A percentile compares a stretch with the other conserved stretches of the same genome.
phyloP scores from a whole-genome alignment of 768 basidiomycete genomes.

The Boletus vermiculosoides region DNA sequence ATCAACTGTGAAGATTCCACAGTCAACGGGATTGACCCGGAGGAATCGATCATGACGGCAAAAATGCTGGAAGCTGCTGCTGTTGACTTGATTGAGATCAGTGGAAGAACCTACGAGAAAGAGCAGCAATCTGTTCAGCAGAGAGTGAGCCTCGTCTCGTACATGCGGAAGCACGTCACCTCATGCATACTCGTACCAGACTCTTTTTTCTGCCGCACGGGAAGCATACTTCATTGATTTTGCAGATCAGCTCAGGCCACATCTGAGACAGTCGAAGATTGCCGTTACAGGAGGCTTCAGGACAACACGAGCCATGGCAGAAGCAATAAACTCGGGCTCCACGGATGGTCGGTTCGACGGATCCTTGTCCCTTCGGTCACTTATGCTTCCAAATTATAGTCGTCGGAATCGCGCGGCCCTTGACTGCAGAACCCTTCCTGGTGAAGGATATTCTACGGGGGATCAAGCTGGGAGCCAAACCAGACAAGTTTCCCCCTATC shows the following conservation, averaged over 20 bases:
- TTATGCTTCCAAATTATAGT: constrained; percentile 16
- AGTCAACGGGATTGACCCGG: constrained; percentile 29
- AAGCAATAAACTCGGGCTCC: constrained; percentile 23
- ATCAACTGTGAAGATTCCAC: constrained; percentile 32
- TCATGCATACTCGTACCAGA: constrained; percentile 7
- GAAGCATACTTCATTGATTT: constrained; percentile 35
- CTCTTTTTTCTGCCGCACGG: constrained; percentile 8
- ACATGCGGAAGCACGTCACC: background rate
- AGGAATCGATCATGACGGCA: constrained; percentile 34
- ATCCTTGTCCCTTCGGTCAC: background rate
- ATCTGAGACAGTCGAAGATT: constrained; percentile 26
- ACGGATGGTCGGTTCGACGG: constrained; percentile 26
- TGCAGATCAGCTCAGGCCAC: constrained; percentile 27
- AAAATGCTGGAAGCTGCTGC: constrained; percentile 33
- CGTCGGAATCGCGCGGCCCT: constrained; percentile 31
- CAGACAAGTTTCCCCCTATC: constrained; percentile 37
- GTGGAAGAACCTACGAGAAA: constrained; percentile 38
- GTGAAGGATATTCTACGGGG: constrained; percentile 30
- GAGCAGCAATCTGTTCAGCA: background rate
- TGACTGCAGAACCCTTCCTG: constrained; percentile 32
- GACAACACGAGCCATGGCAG: constrained; percentile 28
- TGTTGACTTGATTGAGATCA: constrained; percentile 43
- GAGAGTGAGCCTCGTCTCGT: constrained; percentile 8
- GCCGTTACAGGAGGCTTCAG: constrained; percentile 34
- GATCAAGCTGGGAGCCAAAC: constrained; percentile 21